A percentile compares a stretch with the other conserved stretches of the same genome.
Evolutionary conservation across 768 basidiomycete genomes (phyloP).

Genomic region (Gymnopilus dilepis): DNA sequence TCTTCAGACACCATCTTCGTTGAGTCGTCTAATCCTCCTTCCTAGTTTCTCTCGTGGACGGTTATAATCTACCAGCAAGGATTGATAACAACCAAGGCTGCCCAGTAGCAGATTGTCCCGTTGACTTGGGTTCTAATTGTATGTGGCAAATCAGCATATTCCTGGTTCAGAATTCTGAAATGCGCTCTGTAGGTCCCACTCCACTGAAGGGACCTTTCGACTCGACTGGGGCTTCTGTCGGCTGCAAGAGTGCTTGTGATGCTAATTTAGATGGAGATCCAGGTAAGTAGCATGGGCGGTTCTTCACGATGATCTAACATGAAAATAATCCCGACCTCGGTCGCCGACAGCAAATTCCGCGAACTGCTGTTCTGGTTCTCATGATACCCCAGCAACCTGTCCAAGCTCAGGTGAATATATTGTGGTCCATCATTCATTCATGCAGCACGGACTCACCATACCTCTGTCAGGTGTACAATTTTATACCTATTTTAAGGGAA

Average conservation of each 20-base stretch:
- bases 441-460: background rate
- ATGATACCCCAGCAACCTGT: conserved; percentile 57
- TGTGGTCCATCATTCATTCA: background rate
- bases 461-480: conserved; percentile 42
- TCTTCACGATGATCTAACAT: background rate
- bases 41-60: conserved; percentile 70
- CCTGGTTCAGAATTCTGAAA: background rate
- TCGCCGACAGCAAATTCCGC: conserved; percentile 51
- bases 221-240: conserved; percentile 55
- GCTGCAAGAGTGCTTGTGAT: conserved; percentile 64
- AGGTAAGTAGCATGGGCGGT: conserved; percentile 26
- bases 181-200: conserved; percentile 45
- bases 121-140: conserved; percentile 60
- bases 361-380: conserved; percentile 66
- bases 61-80: conserved; percentile 64
- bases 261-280: conserved; percentile 49
- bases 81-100: conserved; percentile 64
- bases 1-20: background rate
- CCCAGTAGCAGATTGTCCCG: conserved; percentile 59
- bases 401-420: conserved; percentile 44
- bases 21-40: background rate
- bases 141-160: background rate
- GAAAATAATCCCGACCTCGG: background rate
- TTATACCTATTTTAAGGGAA: conserved; percentile 47
- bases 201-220: conserved; percentile 58